Percentiles rank a stretch among this genome's conserved stretches.
Conservation (phyloP, 768 basidiomycete species). For the Lentinula sp. region DNA sequence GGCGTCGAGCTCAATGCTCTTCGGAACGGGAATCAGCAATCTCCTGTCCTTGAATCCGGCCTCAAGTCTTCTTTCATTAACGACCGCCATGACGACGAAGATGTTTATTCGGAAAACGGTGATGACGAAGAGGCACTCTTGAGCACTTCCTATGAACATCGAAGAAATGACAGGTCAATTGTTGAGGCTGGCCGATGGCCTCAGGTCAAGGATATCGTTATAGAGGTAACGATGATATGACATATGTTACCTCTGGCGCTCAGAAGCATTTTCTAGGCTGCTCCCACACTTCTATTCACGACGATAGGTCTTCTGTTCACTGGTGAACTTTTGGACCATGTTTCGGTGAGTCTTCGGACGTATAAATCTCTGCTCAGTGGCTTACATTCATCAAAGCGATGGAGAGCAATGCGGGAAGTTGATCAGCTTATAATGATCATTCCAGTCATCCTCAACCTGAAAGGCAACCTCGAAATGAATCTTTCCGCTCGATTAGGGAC, state of each 20-base stretch:
- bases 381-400: conserved; percentile 43
- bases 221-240: conserved; percentile 47
- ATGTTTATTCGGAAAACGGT: conserved; percentile 29
- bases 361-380: neutral
- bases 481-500: conserved; percentile 94
- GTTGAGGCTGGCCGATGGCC: conserved; percentile 34
- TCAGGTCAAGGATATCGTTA: conserved; percentile 55
- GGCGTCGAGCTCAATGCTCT: conserved; percentile 20
- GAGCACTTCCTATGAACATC: neutral
- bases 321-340: conserved; percentile 81
- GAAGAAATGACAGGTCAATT: neutral
- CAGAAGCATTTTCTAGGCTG: conserved; percentile 46
- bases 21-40: conserved; percentile 22
- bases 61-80: conserved; percentile 1
- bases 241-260: neutral
- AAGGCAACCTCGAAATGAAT: conserved; percentile 99
- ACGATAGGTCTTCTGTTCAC: conserved; percentile 84
- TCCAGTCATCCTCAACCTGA: conserved; percentile 90
- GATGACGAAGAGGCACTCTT: conserved; percentile 53
- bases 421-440: conserved; percentile 97
- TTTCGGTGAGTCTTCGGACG: conserved; percentile 55
- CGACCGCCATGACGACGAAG: conserved; percentile 45
- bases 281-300: conserved; percentile 81
- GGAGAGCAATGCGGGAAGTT: conserved; percentile 84
- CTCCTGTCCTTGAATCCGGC: neutral